Percentiles rank a stretch among this genome's conserved stretches.
phyloP scores from a whole-genome alignment of 2,329 filamentous ascomycete genomes.

The Davidsoniella virescens region DNA sequence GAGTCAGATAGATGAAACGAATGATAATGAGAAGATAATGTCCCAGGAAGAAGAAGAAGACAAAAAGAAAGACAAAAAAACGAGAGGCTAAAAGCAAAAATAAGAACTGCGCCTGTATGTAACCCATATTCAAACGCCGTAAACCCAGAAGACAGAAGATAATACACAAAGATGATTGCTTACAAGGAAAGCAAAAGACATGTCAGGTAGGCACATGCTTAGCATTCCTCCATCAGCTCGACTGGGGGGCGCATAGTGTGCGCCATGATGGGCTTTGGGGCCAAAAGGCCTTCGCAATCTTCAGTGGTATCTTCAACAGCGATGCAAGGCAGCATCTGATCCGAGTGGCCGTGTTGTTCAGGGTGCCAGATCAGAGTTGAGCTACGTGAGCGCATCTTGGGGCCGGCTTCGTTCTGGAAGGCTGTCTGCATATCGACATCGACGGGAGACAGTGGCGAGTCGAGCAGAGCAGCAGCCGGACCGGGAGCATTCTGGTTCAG shows the following conservation, averaged over 20 bases:
- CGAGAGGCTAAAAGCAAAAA: slow-evolving; percentile 14
- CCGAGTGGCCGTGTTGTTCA: slow-evolving; percentile 34
- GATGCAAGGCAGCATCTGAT: slow-evolving; percentile 39
- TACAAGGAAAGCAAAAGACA: background rate
- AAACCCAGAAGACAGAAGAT: background rate
- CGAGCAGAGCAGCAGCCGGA: slow-evolving; percentile 14
- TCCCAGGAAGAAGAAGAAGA: background rate
- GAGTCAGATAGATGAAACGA: slow-evolving; percentile 1
- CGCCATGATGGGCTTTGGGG: slow-evolving; percentile 21
- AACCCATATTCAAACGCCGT: background rate
- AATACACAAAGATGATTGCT: slow-evolving; percentile 3
- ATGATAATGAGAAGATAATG: background rate
- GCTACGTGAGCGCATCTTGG: slow-evolving; percentile 37
- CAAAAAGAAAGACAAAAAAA: background rate
- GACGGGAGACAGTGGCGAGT: slow-evolving; percentile 26
- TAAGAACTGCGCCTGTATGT: background rate
- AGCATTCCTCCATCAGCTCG: slow-evolving; percentile 41
- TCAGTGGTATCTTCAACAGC: slow-evolving; percentile 53
- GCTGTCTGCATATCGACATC: slow-evolving; percentile 18
- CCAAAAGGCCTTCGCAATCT: slow-evolving; percentile 25
- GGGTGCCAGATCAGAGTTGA: slow-evolving; percentile 52
- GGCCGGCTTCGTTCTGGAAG: slow-evolving; percentile 15
- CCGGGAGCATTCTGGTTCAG: slow-evolving; percentile 31
- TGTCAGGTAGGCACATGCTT: slow-evolving; percentile 5
- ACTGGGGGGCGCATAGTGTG: slow-evolving; percentile 48